Percentiles rank a stretch among this genome's conserved stretches.
Evolutionary conservation across 257 asterid species (phyloP).

Genomic region (Schizonepeta tenuifolia): DNA sequence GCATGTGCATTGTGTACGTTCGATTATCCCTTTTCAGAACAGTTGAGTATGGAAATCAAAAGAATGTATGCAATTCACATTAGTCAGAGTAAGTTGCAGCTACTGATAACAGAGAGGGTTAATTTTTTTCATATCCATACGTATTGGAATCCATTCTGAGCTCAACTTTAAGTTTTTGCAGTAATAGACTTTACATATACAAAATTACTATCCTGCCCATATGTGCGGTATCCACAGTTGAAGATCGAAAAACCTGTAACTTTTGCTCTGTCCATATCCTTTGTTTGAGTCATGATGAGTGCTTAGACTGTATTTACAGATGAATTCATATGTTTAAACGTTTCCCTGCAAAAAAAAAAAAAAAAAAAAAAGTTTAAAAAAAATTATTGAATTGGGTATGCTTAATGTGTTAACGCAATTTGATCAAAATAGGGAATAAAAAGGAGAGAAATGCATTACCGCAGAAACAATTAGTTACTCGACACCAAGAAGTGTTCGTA

Average conservation of each 20-base stretch:
- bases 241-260: conserved; percentile 1
- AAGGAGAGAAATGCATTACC: neutral
- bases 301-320: conserved; percentile 7
- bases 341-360: conserved; percentile 22
- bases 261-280: no score
- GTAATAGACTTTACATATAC: conserved; percentile 11
- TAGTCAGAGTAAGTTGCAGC: conserved; percentile 3
- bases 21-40: neutral
- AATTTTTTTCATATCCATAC: neutral
- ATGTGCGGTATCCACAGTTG: conserved; percentile 21
- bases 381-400: neutral
- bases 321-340: neutral
- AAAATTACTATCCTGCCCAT: conserved; percentile 12
- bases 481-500: conserved; percentile 37
- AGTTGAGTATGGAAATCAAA: neutral
- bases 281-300: neutral
- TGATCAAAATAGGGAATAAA: neutral
- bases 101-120: neutral
- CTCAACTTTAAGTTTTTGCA: neutral
- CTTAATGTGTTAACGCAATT: conserved; percentile 6
- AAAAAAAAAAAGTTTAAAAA: no score
- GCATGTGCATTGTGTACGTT: neutral
- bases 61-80: conserved; percentile 1
- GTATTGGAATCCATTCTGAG: neutral
- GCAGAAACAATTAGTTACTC: neutral